phyloP scores from a whole-genome alignment of 345 rosid genomes.

The Trapa bicornis region DNA sequence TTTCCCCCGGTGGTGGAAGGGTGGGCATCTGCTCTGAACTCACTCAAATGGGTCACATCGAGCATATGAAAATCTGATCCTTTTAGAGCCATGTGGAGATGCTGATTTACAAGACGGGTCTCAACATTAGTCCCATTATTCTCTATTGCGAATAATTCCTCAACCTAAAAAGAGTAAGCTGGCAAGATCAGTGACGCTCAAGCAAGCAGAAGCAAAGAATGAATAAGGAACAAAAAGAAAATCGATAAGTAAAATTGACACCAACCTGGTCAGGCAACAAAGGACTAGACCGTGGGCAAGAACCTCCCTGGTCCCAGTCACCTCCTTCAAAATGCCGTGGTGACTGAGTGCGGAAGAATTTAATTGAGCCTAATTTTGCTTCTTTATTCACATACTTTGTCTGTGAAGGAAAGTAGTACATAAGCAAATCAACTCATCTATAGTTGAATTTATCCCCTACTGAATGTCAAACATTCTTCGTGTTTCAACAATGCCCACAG shows the following conservation, averaged over 20 bases:
- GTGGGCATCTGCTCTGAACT: constrained; percentile 91
- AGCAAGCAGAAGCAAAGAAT: background rate
- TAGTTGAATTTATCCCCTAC: background rate
- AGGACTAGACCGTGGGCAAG: constrained; percentile 51
- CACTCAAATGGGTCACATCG: constrained; percentile 72
- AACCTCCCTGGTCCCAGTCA: constrained; percentile 96
- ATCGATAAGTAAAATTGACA: background rate
- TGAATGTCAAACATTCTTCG: background rate
- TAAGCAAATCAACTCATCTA: background rate
- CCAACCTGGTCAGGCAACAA: constrained; percentile 49
- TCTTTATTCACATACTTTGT: constrained; percentile 32
- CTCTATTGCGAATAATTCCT: constrained; percentile 51
- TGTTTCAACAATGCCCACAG: background rate
- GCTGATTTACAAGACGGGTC: constrained; percentile 53
- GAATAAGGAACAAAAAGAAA: background rate
- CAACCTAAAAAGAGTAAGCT: constrained; percentile 30
- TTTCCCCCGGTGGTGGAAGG: constrained; percentile 76
- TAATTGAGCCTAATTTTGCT: constrained; percentile 30
- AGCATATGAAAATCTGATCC: constrained; percentile 50
- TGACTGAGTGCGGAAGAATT: constrained; percentile 67
- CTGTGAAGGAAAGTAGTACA: constrained; percentile 13
- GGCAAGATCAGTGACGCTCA: background rate
- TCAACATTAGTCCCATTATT: constrained; percentile 73
- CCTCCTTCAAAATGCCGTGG: constrained; percentile 99
- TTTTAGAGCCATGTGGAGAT: constrained; percentile 35